These are phyloP conservation scores for Cytospora paraplurivora DNA, from an alignment of 2,329 filamentous ascomycete species.

Conservation along the genomic window DNA sequence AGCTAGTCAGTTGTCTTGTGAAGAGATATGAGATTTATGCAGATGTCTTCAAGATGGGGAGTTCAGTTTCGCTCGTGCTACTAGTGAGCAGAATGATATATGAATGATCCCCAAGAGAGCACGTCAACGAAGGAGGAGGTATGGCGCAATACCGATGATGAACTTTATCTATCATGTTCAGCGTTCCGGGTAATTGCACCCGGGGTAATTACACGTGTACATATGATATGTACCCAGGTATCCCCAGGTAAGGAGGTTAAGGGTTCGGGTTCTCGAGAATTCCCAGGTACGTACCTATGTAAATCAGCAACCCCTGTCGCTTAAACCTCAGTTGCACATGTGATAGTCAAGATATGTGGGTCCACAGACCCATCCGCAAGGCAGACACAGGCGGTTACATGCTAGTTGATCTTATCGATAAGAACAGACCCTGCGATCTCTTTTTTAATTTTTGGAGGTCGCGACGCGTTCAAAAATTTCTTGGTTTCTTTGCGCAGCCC, in stretches of 20 bases:
- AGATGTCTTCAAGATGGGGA: no score
- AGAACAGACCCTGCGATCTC: conserved; percentile 24
- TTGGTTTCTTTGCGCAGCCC: conserved; percentile 18
- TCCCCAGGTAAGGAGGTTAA: background rate
- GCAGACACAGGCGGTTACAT: background rate
- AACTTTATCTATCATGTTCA: background rate
- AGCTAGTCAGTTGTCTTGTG: background rate
- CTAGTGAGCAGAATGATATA: background rate
- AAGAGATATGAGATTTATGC: background rate
- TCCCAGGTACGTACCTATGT: background rate
- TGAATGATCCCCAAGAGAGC: background rate
- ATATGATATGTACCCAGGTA: background rate
- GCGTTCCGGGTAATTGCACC: no score
- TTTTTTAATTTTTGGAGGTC: conserved; percentile 11
- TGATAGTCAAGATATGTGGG: no score
- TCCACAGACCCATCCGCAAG: no score
- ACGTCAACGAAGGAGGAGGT: background rate
- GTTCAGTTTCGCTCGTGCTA: background rate
- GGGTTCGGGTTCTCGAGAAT: background rate
- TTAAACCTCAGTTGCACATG: background rate
- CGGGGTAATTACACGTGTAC: background rate
- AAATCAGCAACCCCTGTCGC: background rate
- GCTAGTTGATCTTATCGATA: conserved; percentile 27
- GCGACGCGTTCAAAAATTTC: conserved; percentile 27
- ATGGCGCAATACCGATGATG: background rate